Base-by-base conservation (phyloP, 83 land plant genomes). In the Isoetes engelmannii region DNA sequence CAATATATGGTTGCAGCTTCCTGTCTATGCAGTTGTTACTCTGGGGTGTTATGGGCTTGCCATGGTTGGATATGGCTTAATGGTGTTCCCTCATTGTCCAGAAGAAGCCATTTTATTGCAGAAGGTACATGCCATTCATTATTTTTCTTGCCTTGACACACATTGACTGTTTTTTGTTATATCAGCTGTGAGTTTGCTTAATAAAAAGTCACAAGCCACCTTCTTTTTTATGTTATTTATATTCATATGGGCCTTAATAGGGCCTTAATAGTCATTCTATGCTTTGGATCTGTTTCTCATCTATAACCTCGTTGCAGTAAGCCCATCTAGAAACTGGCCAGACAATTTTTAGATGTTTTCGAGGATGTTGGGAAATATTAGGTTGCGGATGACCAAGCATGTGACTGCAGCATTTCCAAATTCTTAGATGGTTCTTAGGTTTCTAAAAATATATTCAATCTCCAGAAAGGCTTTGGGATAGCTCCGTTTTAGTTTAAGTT, bases 11-110 rank as follows among this genome's bases (percentile, higher is more conserved):
- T 49, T 60, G 12, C 82, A 89, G 90, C 73, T 89, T 21, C 95
- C 91, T 12, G 54, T 89, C n/a, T 87, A 86, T 57, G 77, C 83
- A 8, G 54, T 89, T 44, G 75, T 85, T 65, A 74, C 82, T 12
- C 73, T 89, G 21, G 95, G 91, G 55, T 89, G 95, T 75, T 89
- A 89, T 81, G 95, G 95, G 4, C 66, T 89, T 8, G 76, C 80
- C 7, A 83, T 84, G 88, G 88, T 89, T 69, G 95, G 88, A 13
- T 74, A 87, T 74, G 95, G 95, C 51, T 61, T 89, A 46, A 83
- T 87, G 84, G 74, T 74, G 37, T 89, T 89, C 48, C 91, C 86
- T 4, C 83, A 86, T 64, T 89, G 91, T 48, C 95, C 95, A 50
- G 74, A 81, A 45, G 95, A 89, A 61, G 85, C 88, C 10, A 19